Evolutionary conservation across 2,329 filamentous ascomycete species (phyloP), one percentile per base, ranked within the genome.

Genomic region (Stromatinia cepivora): DNA sequence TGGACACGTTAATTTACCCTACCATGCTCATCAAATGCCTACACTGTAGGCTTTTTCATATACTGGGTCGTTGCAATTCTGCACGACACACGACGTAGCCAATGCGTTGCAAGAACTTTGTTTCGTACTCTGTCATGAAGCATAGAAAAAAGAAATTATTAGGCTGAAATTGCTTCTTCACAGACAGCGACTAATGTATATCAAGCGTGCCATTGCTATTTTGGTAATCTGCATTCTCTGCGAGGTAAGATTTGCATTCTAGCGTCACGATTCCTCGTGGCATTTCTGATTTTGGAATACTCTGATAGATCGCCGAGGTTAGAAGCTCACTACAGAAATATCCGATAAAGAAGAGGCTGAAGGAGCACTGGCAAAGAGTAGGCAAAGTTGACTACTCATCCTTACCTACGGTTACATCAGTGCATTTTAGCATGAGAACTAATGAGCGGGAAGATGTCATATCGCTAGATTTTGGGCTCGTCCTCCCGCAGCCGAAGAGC

Each of bases 371-470:
- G 45, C 45, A 52, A 63, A 46, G 36, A 62, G 56, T 48, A 53
- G 66, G 46, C 57, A 63, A 63, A 68, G 66, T 63, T 68, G 56
- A 61, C 66, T 39, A 63, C 39, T 34, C 22, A 56, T 39, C 50
- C 66, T 56, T 68, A 50, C 57, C 48, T 52, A 53, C 15, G n/a
- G 50, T 46, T 64, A 42, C 39, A 46, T 68, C 48, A 45, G 58
- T 63, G 36, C 48, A 45, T 53, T 46, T 42, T 69, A 69, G 39
- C 50, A 68, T 48, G n/a, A 22, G 3, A 46, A 54, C 45, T 68
- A 68, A 68, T 64, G 34, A 22, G 25, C 66, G 66, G 66, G 66
- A 65, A 68, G 48, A 46, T 50, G 28, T 52, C 57, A 64, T 45
- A 36, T 46, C 28, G 31, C 20, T 48, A 36, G 15, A 15, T 48